Evolutionary conservation across 345 rosid genomes (phyloP).

Genomic region (Eutrema heterophyllum): DNA sequence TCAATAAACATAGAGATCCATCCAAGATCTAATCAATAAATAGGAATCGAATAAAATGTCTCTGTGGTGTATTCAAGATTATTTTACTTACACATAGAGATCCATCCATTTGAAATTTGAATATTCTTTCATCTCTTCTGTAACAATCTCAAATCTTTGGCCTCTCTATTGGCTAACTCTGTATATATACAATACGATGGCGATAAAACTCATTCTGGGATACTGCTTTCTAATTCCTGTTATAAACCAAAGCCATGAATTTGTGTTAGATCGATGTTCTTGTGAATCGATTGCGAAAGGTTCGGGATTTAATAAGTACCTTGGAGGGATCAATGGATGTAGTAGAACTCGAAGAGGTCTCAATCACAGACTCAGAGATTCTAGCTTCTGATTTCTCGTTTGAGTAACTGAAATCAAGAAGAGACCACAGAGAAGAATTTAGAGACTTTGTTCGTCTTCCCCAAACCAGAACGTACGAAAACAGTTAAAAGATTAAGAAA

Average conservation of each 20-base stretch:
- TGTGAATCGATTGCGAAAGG: background rate
- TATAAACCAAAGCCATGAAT: background rate
- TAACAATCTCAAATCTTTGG: slow-evolving; percentile 5
- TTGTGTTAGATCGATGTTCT: background rate
- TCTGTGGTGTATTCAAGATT: background rate
- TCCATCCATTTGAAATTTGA: slow-evolving; percentile 8
- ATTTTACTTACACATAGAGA: background rate
- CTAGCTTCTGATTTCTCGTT: slow-evolving; percentile 95
- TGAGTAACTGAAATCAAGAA: slow-evolving; percentile 47
- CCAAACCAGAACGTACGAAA: background rate
- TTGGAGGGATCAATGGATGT: slow-evolving; percentile 32
- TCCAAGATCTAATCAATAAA: background rate
- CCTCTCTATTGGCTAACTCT: slow-evolving; percentile 14
- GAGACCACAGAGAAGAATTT: background rate
- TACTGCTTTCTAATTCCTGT: slow-evolving; percentile 27
- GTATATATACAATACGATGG: slow-evolving; percentile 10
- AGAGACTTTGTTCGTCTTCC: background rate
- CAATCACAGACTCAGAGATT: slow-evolving; percentile 45
- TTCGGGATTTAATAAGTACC: slow-evolving; percentile 39
- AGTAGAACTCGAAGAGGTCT: slow-evolving; percentile 36
- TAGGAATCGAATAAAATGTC: background rate
- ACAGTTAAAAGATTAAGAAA: no score
- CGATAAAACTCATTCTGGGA: background rate
- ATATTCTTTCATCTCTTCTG: background rate
- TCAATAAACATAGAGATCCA: no score